Evolutionary conservation across 345 rosid species (phyloP), one percentile per base, ranked within the genome.

Genomic region (Gossypium herbaceum): DNA sequence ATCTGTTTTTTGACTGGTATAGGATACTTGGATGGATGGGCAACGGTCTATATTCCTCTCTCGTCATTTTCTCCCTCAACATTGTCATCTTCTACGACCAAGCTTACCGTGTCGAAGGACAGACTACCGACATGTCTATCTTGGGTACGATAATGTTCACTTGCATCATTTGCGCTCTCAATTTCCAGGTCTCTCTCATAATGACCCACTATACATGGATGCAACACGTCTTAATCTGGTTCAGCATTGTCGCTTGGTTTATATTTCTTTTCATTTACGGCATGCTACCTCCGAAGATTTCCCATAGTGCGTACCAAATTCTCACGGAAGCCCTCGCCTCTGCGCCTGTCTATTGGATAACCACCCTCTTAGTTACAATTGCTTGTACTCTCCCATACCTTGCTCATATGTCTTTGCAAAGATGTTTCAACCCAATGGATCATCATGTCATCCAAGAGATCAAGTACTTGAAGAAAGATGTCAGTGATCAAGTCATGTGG

Each of bases 181-280:
- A 95, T 75, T 91, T 86, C 80, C 98, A 95, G 81, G 91, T 95
- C 29, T 93, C 99, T 0, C 90, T 95, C 61, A 93, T 92, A 0
- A 86, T 95, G 86, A 90, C 93, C 70, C 98, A 95, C 84, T 95
- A 91, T 84, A 93, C 99, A 68, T 93, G 98, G 95, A 91, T 93
- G 81, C 99, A 95, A 72, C 98, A 95, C 69, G 78, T 93, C 71
- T 77, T 95, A 19, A 86, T 95, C 50, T 90, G 95, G 96, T 97
- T 98, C 59, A 93, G 97, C 82, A 74, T 93, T 20, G 88, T 81
- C 15, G 65, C 87, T 7, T 95, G 99, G 99, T 93, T 84, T 77
- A 73, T 90, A 54, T 95, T 93, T 68, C 89, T 95, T 27, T 73
- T 91, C 1, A 78, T 88, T 61, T 95, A 86, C 11, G 92, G 98